Evolutionary conservation across 2,329 filamentous ascomycete genomes (phyloP).

Genomic region (Aotearoamyces nothofagi): DNA sequence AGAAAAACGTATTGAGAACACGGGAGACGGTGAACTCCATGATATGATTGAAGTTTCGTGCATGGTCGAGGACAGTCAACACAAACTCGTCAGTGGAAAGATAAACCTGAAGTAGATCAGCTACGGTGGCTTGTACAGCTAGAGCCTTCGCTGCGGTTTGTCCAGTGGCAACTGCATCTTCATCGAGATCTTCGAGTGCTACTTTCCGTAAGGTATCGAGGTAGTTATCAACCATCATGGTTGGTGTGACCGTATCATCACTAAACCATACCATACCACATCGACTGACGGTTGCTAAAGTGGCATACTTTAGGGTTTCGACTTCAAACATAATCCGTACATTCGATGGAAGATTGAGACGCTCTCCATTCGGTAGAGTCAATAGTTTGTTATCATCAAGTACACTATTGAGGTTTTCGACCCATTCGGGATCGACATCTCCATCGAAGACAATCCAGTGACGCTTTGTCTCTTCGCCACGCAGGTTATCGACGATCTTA

Average conservation of each 20-base stretch:
- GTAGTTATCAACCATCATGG: slow-evolving; percentile 89
- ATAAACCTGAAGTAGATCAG: slow-evolving; percentile 62
- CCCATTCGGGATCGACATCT: slow-evolving; percentile 98
- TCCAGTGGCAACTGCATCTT: slow-evolving; percentile 67
- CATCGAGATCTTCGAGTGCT: slow-evolving; percentile 88
- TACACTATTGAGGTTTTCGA: slow-evolving; percentile 98
- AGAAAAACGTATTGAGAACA: slow-evolving; percentile 86
- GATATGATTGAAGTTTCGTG: slow-evolving; percentile 75
- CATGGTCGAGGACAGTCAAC: slow-evolving; percentile 58
- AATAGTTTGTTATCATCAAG: slow-evolving; percentile 98
- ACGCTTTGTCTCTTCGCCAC: slow-evolving; percentile 89
- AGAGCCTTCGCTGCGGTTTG: slow-evolving; percentile 67
- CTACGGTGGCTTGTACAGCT: slow-evolving; percentile 63
- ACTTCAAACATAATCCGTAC: slow-evolving; percentile 99
- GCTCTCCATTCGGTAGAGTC: slow-evolving; percentile 93
- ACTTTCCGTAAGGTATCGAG: slow-evolving; percentile 68
- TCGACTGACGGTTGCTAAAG: slow-evolving; percentile 94
- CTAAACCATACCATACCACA: slow-evolving; percentile 99
- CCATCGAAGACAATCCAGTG: slow-evolving; percentile 99
- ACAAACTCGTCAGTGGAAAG: slow-evolving; percentile 72
- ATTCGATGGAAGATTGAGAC: slow-evolving; percentile 83
- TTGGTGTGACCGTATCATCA: slow-evolving; percentile 85
- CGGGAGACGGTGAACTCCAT: slow-evolving; percentile 95
- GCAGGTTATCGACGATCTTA: slow-evolving; percentile 97
- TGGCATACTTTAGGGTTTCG: slow-evolving; percentile 93